These are phyloP conservation scores for Ophiognomonia clavigignenti-juglandacearum DNA, from an alignment of 2,329 filamentous ascomycete species.

Conservation along the genomic window DNA sequence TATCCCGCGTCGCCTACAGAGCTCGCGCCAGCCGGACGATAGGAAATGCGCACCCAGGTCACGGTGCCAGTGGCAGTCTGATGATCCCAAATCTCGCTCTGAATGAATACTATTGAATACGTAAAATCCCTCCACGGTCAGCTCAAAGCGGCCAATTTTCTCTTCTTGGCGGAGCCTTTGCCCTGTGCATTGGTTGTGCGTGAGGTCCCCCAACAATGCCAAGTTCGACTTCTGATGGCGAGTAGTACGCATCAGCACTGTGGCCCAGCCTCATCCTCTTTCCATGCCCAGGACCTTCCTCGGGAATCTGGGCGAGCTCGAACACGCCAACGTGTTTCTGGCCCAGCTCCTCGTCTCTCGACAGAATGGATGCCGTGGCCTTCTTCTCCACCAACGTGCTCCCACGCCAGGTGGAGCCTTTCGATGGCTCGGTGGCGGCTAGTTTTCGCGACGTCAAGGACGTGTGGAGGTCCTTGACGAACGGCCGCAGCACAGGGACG, in stretches of 20 bases:
- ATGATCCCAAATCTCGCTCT: too few species aligned
- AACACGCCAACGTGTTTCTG: conserved; percentile 6
- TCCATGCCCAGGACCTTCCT: conserved; percentile 1
- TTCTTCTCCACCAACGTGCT: conserved; percentile 10
- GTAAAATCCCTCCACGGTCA: not conserved
- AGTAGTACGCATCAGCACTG: conserved; percentile 11
- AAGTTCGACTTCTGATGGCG: conserved; percentile 5
- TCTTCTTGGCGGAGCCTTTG: not conserved
- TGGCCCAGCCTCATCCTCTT: not conserved
- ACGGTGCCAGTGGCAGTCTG: too few species aligned
- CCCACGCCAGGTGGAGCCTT: conserved; percentile 11
- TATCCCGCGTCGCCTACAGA: too few species aligned
- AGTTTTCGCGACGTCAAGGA: conserved; percentile 28
- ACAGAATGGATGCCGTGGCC: conserved; percentile 4
- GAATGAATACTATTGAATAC: not conserved
- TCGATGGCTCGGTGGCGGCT: conserved; percentile 8
- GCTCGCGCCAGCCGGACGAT: too few species aligned
- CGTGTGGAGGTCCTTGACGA: conserved; percentile 37
- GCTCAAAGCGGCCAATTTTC: conserved; percentile 3
- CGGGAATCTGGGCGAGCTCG: conserved; percentile 11
- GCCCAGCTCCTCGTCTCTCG: conserved; percentile 10
- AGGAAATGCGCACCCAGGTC: too few species aligned
- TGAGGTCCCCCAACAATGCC: not conserved
- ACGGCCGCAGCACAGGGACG: conserved; percentile 44
- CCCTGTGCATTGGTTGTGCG: not conserved